Evolutionary conservation across 78 protist species (phyloP).

Genomic region (Anaeramoeba flamelloides): DNA sequence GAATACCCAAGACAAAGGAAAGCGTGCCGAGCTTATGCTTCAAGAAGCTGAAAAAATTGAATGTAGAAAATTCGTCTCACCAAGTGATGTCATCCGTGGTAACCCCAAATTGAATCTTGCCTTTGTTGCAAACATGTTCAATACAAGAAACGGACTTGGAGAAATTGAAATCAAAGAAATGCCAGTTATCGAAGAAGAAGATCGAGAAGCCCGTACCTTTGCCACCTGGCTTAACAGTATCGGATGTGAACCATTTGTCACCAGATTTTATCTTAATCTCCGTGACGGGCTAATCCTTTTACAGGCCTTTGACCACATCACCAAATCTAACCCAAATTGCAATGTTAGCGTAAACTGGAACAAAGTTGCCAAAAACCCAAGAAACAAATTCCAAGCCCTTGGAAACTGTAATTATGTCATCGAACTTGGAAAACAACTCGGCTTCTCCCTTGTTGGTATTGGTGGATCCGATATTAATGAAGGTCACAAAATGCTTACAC

Average conservation of each 20-base stretch:
- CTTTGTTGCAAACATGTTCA: constrained; percentile 83
- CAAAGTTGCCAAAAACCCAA: constrained; percentile 24
- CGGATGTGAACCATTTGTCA: constrained; percentile 61
- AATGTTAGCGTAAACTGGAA: constrained; percentile 22
- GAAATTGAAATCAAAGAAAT: too few species aligned
- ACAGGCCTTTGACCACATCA: constrained; percentile 60
- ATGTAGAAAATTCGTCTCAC: constrained; percentile 48
- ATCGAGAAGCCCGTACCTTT: constrained; percentile 76
- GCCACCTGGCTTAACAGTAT: constrained; percentile 75
- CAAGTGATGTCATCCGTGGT: constrained; percentile 57
- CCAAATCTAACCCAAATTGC: too few species aligned
- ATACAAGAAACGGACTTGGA: constrained; percentile 55
- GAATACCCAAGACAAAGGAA: constrained; percentile 14
- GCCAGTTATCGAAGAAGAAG: constrained; percentile 55
- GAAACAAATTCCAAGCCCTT: too few species aligned
- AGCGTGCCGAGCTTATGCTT: constrained; percentile 63
- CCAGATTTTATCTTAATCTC: constrained; percentile 58
- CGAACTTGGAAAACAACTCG: constrained; percentile 18
- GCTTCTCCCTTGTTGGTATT: constrained; percentile 42
- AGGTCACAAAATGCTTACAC: constrained; percentile 26
- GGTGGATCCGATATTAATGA: constrained; percentile 40
- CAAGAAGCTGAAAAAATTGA: constrained; percentile 59
- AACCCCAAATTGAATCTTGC: constrained; percentile 71
- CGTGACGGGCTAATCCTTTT: constrained; percentile 61
- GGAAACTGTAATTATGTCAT: constrained; percentile 59